phyloP scores from a whole-genome alignment of 805 yeast species.

The Candida taoyuanica region DNA sequence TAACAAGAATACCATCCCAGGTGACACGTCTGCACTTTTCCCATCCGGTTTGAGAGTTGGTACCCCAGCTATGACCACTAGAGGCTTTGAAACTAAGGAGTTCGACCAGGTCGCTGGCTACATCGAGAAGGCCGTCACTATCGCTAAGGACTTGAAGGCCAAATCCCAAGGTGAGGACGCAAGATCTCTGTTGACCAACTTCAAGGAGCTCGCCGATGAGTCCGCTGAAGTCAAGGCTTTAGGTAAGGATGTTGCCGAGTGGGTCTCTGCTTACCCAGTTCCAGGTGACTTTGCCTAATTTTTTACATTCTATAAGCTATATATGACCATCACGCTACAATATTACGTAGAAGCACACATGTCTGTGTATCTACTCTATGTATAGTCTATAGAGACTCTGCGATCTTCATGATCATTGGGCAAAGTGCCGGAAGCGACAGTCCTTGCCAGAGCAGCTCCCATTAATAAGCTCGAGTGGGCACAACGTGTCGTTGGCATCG shows the following conservation, averaged over 20 bases:
- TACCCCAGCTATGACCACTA: constrained; percentile 92
- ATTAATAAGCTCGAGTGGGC: constrained; percentile 24
- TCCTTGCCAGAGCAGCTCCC: constrained; percentile 19
- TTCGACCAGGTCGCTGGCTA: constrained; percentile 75
- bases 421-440: constrained; percentile 23
- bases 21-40: constrained; percentile 91
- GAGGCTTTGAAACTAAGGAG: constrained; percentile 80
- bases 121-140: constrained; percentile 73
- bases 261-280: constrained; percentile 78
- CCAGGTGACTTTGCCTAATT: constrained; percentile 60
- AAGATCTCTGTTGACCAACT: constrained; percentile 58
- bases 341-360: no score
- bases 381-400: no score
- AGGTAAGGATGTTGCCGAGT: constrained; percentile 60
- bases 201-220: constrained; percentile 66
- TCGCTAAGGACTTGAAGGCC: constrained; percentile 58
- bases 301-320: not conserved
- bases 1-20: constrained; percentile 96
- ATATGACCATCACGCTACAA: no score
- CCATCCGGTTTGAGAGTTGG: constrained; percentile 98
- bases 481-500: constrained; percentile 13
- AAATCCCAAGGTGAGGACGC: constrained; percentile 54
- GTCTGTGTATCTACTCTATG: no score
- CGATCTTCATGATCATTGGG: not conserved
- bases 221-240: constrained; percentile 55